phyloP scores from a whole-genome alignment of 441 rosid genomes.

The Biscutella laevigata region DNA sequence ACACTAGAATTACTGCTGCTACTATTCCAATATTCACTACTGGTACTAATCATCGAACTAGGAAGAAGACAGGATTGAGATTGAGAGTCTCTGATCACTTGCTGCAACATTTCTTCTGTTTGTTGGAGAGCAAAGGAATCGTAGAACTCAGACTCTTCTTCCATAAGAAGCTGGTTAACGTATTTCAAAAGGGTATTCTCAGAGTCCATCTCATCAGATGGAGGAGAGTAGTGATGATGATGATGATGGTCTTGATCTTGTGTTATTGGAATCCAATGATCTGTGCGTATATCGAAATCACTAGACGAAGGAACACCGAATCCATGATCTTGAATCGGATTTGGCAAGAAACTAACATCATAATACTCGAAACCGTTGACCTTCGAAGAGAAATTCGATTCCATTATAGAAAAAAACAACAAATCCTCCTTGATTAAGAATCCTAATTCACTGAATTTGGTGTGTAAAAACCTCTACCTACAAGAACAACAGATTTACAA shows the following conservation, averaged over 20 bases:
- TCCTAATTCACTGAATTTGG: background rate
- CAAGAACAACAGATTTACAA: background rate
- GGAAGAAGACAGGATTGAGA: slow-evolving; percentile 1
- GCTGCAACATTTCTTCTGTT: slow-evolving; percentile 34
- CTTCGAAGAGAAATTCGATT: slow-evolving; percentile 6
- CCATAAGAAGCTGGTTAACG: slow-evolving; percentile 31
- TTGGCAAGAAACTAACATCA: slow-evolving; percentile 17
- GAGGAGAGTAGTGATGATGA: slow-evolving; percentile 16
- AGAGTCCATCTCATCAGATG: slow-evolving; percentile 17
- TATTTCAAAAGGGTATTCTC: slow-evolving; percentile 24
- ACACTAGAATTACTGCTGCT: slow-evolving; percentile 9
- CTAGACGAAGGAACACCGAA: slow-evolving; percentile 24
- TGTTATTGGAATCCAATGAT: slow-evolving; percentile 22
- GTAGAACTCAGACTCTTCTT: slow-evolving; percentile 17
- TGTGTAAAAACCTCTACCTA: background rate
- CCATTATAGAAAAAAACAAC: slow-evolving; percentile 9
- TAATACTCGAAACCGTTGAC: slow-evolving; percentile 29
- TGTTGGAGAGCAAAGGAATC: slow-evolving; percentile 35
- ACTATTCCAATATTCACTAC: slow-evolving; percentile 2
- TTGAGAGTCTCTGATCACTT: slow-evolving; percentile 21
- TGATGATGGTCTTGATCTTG: slow-evolving; percentile 24
- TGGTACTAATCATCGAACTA: background rate
- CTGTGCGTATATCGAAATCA: slow-evolving; percentile 13
- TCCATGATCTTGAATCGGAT: slow-evolving; percentile 10
- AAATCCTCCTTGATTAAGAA: background rate